Evolutionary conservation across 2,329 filamentous ascomycete genomes (phyloP).

Genomic region (Phaeophleospora eucalypticola): DNA sequence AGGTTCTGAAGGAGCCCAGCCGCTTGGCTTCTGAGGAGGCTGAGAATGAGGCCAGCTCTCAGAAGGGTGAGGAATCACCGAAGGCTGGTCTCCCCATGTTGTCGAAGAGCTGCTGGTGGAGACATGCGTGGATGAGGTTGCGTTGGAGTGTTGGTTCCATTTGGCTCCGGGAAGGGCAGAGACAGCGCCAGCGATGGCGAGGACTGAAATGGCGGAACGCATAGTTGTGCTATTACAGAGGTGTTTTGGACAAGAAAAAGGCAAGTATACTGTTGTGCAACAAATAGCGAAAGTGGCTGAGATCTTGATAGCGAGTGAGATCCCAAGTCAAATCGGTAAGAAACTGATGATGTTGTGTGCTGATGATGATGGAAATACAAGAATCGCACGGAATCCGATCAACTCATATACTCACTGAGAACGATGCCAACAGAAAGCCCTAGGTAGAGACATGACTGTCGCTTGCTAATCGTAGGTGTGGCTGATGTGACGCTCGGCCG

Average conservation of each 20-base stretch:
- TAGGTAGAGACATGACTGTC: conserved; percentile 3
- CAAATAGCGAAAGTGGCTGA: conserved; percentile 3
- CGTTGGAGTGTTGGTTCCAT: neutral
- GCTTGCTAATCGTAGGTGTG: conserved; percentile 2
- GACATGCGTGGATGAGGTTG: neutral
- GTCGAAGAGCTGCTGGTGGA: conserved; percentile 2
- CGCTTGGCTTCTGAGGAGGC: neutral
- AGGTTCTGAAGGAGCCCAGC: neutral
- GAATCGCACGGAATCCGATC: neutral
- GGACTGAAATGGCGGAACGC: conserved; percentile 1
- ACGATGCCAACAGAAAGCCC: neutral
- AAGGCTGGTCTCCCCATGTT: neutral
- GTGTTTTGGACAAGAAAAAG: neutral
- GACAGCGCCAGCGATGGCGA: conserved; percentile 7
- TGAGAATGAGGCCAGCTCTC: neutral
- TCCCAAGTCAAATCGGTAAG: neutral
- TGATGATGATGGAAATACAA: neutral
- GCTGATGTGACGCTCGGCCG: conserved; percentile 1
- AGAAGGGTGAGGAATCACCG: neutral
- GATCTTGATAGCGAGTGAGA: conserved; percentile 3
- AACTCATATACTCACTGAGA: conserved; percentile 2
- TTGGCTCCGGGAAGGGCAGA: conserved; percentile 2
- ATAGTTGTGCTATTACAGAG: neutral
- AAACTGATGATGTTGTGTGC: conserved; percentile 3
- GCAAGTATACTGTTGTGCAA: neutral